Evolutionary conservation across 768 basidiomycete genomes (phyloP).

Genomic region (Wakefieldia striispora): DNA sequence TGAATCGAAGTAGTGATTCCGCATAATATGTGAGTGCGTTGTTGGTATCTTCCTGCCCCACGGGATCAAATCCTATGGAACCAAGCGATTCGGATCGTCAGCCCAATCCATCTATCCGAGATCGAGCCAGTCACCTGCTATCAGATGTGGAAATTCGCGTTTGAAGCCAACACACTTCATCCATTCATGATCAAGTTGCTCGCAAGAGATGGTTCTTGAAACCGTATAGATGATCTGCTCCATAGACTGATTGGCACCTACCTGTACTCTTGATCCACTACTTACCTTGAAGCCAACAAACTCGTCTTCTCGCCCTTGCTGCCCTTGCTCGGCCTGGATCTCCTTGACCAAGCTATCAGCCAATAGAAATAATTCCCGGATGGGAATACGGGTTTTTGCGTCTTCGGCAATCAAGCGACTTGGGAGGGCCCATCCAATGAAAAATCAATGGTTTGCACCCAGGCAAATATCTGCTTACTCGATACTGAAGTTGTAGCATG

Average conservation of each 20-base stretch:
- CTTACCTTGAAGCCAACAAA: slow-evolving; percentile 42
- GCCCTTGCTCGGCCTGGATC: slow-evolving; percentile 33
- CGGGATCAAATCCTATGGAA: slow-evolving; percentile 45
- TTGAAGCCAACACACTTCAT: slow-evolving; percentile 45
- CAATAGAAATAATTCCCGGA: slow-evolving; percentile 36
- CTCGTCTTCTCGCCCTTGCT: slow-evolving; percentile 38
- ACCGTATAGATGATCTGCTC: slow-evolving; percentile 44
- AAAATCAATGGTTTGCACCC: neutral
- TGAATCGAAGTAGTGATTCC: slow-evolving; percentile 37
- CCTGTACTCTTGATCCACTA: neutral
- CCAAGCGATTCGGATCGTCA: neutral
- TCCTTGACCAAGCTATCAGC: slow-evolving; percentile 35
- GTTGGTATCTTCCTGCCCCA: slow-evolving; percentile 44
- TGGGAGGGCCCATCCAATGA: neutral
- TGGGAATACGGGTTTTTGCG: slow-evolving; percentile 36
- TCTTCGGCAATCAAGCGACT: slow-evolving; percentile 42
- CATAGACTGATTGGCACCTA: neutral
- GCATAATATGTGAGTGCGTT: slow-evolving; percentile 40
- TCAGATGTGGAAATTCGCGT: slow-evolving; percentile 44
- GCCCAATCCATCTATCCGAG: neutral
- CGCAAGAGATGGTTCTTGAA: slow-evolving; percentile 33
- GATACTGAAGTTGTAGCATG: slow-evolving; percentile 38
- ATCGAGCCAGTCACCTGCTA: slow-evolving; percentile 33
- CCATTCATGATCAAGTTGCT: slow-evolving; percentile 41
- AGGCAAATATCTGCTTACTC: slow-evolving; percentile 26